phyloP scores from a whole-genome alignment of 805 yeast species.

The Spathaspora boniae region DNA sequence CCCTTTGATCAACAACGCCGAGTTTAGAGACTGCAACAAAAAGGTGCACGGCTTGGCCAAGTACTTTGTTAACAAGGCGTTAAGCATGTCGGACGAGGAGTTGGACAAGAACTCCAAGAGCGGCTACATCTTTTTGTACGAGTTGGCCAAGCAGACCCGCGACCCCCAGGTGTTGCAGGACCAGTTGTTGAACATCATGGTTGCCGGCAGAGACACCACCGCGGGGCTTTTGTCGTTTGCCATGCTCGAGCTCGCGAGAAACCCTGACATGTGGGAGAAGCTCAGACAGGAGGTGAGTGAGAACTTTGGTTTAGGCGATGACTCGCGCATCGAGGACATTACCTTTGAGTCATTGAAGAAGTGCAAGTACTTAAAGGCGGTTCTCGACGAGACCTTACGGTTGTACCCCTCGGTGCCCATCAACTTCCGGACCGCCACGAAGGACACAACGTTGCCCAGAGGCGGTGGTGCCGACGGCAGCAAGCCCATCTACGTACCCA shows the following conservation, averaged over 20 bases:
- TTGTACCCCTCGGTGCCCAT: constrained; percentile 35
- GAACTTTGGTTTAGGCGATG: constrained; percentile 25
- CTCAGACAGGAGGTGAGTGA: constrained; percentile 24
- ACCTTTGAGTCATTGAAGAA: constrained; percentile 33
- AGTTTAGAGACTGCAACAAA: constrained; percentile 28
- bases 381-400: constrained; percentile 30
- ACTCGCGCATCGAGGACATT: constrained; percentile 20
- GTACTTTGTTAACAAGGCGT: constrained; percentile 29
- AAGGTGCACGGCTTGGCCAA: constrained; percentile 31
- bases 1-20: constrained; percentile 18
- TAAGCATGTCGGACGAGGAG: constrained; percentile 23
- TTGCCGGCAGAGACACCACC: constrained; percentile 40
- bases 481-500: constrained; percentile 37
- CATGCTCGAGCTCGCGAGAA: constrained; percentile 29
- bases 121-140: constrained; percentile 38
- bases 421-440: constrained; percentile 29
- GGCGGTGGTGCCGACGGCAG: constrained; percentile 38
- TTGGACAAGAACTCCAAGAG: constrained; percentile 23
- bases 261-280: constrained; percentile 26
- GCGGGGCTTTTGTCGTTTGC: constrained; percentile 31
- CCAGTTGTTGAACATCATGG: constrained; percentile 39
- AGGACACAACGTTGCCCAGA: constrained; percentile 30
- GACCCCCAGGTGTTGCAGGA: constrained; percentile 35
- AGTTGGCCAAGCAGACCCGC: constrained; percentile 37
- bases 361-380: constrained; percentile 30